Evolutionary conservation across 257 asterid species (phyloP).

Genomic region (Galeopsis tetrahit): DNA sequence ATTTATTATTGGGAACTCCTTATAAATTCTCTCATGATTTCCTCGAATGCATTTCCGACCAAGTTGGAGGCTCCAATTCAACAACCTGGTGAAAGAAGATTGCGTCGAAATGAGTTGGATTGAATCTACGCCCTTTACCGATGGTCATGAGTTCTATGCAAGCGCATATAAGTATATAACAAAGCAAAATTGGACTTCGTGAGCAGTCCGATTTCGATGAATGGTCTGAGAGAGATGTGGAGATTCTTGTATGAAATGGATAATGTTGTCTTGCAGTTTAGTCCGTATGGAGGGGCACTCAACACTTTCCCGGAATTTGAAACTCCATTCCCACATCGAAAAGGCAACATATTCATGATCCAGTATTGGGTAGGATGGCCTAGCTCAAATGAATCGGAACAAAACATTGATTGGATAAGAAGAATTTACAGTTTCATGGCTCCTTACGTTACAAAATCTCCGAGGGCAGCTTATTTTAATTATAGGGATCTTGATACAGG

Average conservation of each 20-base stretch:
- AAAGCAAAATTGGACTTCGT: background rate
- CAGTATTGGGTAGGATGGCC: background rate
- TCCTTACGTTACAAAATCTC: conserved; percentile 30
- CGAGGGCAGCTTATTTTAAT: conserved; percentile 32
- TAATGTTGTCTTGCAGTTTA: background rate
- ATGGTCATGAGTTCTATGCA: too few relatives aligned
- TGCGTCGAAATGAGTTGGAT: conserved; percentile 40
- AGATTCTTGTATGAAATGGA: background rate
- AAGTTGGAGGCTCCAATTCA: too few relatives aligned
- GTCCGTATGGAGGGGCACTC: conserved; percentile 37
- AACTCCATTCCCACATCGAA: background rate
- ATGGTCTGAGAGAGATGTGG: background rate
- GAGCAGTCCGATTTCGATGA: background rate
- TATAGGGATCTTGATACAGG: background rate
- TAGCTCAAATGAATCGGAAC: background rate
- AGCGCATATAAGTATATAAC: too few relatives aligned
- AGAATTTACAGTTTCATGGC: conserved; percentile 29
- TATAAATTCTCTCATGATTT: too few relatives aligned
- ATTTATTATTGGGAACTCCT: too few relatives aligned
- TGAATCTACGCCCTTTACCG: conserved; percentile 17
- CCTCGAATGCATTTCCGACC: too few relatives aligned
- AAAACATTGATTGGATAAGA: conserved; percentile 20
- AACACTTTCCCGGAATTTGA: conserved; percentile 25
- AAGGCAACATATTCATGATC: conserved; percentile 35
- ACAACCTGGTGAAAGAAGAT: conserved; percentile 13